Evolutionary conservation across 1,284 basidiomycete species (phyloP), one percentile per base, ranked within the genome.

Genomic region (Macrocystidia cucumis): DNA sequence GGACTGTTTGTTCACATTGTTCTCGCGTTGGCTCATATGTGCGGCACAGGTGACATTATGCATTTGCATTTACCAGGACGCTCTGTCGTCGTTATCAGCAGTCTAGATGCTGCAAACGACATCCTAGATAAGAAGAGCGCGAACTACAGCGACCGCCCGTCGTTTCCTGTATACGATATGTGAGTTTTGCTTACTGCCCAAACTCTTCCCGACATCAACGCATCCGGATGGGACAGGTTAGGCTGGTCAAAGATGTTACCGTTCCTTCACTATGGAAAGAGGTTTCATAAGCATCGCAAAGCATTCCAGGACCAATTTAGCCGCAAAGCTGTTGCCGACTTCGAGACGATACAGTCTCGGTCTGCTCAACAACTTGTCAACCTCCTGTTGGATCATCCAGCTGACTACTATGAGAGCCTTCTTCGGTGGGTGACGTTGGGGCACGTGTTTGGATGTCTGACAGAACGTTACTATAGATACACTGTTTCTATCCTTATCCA

Each of bases 61-160:
- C 47, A 56, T 26, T 32, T 61, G 6, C 37, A 47, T 3, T 39
- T 49, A 6, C 40, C 56, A 1, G 51, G 54, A 1, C 46, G 38
- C 7, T 42, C 46, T 9, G 46, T 52, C 4, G 37, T 63, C 28
- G 35, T 64, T n/a, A 37, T 64, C 14, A 57, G 59, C 36, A 54
- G 54, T 5, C 24, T 46, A 4, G 35, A 53, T 25, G 49, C 43
- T 2, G 54, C 49, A 1, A 38, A 39, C 2, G 57, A 60, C 3
- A 39, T 64, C 7, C 42, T 64, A 19, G 55, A 57, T 12, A 56
- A 53, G 25, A 43, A 55, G 21, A 50, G 55, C 18, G 32, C 51
- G 13, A 56, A 50, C 31, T 55, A 59, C 36, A 51, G 48, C 20
- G 47, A 46, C 13, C 31, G 51, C 9, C 42, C 47, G 1, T 25